Percentiles rank a stretch among this genome's conserved stretches.
phyloP scores from a whole-genome alignment of 768 basidiomycete genomes.

The Auriculariales sp. region DNA sequence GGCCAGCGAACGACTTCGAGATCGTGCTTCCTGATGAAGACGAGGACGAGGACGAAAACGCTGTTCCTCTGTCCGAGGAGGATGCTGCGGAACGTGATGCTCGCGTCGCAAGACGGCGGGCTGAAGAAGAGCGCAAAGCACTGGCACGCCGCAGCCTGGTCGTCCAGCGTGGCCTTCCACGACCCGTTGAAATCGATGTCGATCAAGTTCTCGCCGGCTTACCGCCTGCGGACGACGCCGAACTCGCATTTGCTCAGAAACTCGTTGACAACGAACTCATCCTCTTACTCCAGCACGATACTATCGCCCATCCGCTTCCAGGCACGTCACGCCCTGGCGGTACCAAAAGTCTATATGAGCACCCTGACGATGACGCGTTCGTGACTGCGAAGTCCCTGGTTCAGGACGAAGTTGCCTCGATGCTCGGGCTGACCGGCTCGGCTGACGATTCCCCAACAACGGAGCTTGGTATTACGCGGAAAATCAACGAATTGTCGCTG shows the following conservation, averaged over 20 bases:
- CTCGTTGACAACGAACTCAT: slow-evolving; percentile 70
- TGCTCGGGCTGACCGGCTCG: slow-evolving; percentile 78
- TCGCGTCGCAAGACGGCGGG: slow-evolving; percentile 41
- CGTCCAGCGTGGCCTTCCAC: slow-evolving; percentile 71
- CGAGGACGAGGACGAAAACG: slow-evolving; percentile 25
- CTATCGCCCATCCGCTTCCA: slow-evolving; percentile 74
- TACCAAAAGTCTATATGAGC: slow-evolving; percentile 48
- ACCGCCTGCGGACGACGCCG: slow-evolving; percentile 24
- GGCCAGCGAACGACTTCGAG: slow-evolving; percentile 96
- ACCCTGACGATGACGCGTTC: slow-evolving; percentile 67
- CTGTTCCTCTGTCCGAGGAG: slow-evolving; percentile 40
- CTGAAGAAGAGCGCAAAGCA: slow-evolving; percentile 65
- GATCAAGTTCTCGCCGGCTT: slow-evolving; percentile 47
- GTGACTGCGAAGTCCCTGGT: slow-evolving; percentile 54
- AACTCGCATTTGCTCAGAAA: slow-evolving; percentile 34
- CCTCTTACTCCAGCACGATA: slow-evolving; percentile 71
- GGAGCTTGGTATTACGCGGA: slow-evolving; percentile 35
- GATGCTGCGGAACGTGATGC: slow-evolving; percentile 91
- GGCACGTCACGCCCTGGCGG: slow-evolving; percentile 71
- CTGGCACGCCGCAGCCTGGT: slow-evolving; percentile 71
- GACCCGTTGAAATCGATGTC: slow-evolving; percentile 73
- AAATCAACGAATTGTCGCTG: not conserved
- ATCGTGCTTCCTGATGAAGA: slow-evolving; percentile 81
- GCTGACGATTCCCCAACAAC: too few species aligned
- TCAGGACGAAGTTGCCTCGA: slow-evolving; percentile 63